Evolutionary conservation across 805 yeast genomes (phyloP), one percentile per base, ranked within the genome.

Genomic region (Candida berthetii): DNA sequence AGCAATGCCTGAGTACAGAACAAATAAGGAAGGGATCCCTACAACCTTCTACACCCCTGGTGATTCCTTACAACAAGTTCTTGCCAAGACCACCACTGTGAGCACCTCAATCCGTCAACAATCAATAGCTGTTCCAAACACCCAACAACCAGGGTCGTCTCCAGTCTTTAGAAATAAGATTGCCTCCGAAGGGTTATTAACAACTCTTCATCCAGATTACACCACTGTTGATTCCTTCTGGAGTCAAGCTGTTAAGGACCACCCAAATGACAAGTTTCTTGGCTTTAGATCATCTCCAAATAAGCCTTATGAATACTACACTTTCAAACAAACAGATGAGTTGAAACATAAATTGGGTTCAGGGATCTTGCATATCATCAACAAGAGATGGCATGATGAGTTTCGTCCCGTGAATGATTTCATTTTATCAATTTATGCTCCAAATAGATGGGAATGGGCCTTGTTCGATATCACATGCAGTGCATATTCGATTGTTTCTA

Each of bases 381-480:
- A 17, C 15, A 31, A 31, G 17, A n/a, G 17, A n/a, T 31, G 34
- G 34, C 34, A 31, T 36, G 51, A 63, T 39, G 38, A 51, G 41
- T 46, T 28, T 16, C 46, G 50, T 49, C 53, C 53, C 11, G 40
- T 44, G 1, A 55, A 59, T 24, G 58, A 64, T 36, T 78, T 76
- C 48, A 61, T 77, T 29, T 71, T 79, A 22, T 61, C 80, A 3
- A 52, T 80, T 8, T 71, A 73, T 50, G 69, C 82, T 16, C 60
- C 65, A 27, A 80, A 80, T 54, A 62, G 78, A 36, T 60, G 69
- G 13, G 84, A 82, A 58, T 82, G 89, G 89, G 63, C 68, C 15
- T 51, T 82, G 13, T 58, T 82, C 18, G 89, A 82, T 58, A 58
- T 80, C 49, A 85, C 86, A 0, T 76, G 82, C 53, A 67, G 66